Percentiles rank a stretch among this genome's conserved stretches.
phyloP scores from a whole-genome alignment of 2,329 filamentous ascomycete species.

The Orbilia blumenaviensis region DNA sequence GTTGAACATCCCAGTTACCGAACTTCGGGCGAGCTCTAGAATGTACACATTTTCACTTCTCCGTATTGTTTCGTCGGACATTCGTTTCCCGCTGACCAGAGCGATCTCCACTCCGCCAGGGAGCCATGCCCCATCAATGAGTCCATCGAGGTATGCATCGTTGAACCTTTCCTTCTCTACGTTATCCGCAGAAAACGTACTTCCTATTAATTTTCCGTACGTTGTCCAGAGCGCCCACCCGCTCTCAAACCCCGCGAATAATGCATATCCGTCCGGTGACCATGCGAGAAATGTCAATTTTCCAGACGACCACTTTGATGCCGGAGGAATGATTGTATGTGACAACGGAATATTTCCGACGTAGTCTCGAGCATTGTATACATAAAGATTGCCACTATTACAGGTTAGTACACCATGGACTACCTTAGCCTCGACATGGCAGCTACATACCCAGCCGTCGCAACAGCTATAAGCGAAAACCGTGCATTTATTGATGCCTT shows the following conservation, averaged over 20 bases:
- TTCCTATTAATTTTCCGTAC: constrained; percentile 87
- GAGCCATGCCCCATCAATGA: constrained; percentile 83
- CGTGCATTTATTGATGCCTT: constrained; percentile 89
- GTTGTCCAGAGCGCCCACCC: constrained; percentile 98
- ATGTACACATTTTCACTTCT: constrained; percentile 76
- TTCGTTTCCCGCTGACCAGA: constrained; percentile 63
- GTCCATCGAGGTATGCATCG: constrained; percentile 84
- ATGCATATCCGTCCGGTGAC: constrained; percentile 93
- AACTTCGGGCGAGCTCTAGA: constrained; percentile 91
- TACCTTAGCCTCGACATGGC: background rate
- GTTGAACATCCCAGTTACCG: constrained; percentile 89
- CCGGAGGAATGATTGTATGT: constrained; percentile 76
- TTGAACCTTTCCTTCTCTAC: constrained; percentile 71
- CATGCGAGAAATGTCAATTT: constrained; percentile 78
- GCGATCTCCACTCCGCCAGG: constrained; percentile 87
- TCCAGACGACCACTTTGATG: constrained; percentile 74
- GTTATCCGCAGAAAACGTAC: constrained; percentile 78
- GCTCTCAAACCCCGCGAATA: constrained; percentile 90
- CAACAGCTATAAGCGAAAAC: constrained; percentile 91
- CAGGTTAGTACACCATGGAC: constrained; percentile 24
- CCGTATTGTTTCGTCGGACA: constrained; percentile 69
- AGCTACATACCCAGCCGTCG: constrained; percentile 69
- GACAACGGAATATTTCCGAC: constrained; percentile 89
- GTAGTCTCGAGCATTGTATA: constrained; percentile 95
- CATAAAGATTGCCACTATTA: constrained; percentile 73